Percentiles rank a stretch among this genome's conserved stretches.
phyloP scores from a whole-genome alignment of 2,329 filamentous ascomycete genomes.

The Botryosphaeria dothidea region DNA sequence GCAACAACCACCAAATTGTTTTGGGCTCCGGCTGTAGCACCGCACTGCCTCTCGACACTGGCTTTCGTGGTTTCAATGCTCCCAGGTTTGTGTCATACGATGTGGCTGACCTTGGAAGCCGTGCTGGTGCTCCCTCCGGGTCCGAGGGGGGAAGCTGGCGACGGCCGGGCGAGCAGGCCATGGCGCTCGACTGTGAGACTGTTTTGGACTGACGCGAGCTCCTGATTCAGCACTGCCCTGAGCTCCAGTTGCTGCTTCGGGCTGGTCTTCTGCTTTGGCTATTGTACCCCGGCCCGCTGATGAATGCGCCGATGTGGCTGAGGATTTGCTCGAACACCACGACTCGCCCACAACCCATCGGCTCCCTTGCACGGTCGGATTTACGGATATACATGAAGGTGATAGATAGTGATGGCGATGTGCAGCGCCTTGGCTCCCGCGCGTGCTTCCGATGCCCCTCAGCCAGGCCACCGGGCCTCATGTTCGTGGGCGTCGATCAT shows the following conservation, averaged over 20 bases:
- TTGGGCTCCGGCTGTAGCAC: background rate
- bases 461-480: background rate
- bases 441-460: background rate
- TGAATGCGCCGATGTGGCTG: conserved; percentile 5
- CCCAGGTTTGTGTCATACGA: background rate
- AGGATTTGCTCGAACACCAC: background rate
- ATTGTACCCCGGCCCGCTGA: background rate
- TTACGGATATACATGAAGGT: conserved; percentile 5
- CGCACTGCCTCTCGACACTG: background rate
- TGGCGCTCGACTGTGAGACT: conserved; percentile 11
- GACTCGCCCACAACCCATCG: background rate
- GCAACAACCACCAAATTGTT: conserved; percentile 9
- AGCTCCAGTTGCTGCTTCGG: background rate
- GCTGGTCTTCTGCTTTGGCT: background rate
- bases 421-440: background rate
- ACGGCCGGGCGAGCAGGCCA: background rate
- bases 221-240: conserved; percentile 13
- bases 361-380: conserved; percentile 5
- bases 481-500: background rate
- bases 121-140: background rate
- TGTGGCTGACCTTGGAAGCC: background rate
- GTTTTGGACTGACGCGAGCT: conserved; percentile 10
- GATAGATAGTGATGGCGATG: conserved; percentile 4
- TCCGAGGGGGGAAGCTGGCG: background rate
- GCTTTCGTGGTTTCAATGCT: background rate